Evolutionary conservation across 331 rosid species (phyloP), one percentile per base, ranked within the genome.

Genomic region (Stylosanthes scabra): DNA sequence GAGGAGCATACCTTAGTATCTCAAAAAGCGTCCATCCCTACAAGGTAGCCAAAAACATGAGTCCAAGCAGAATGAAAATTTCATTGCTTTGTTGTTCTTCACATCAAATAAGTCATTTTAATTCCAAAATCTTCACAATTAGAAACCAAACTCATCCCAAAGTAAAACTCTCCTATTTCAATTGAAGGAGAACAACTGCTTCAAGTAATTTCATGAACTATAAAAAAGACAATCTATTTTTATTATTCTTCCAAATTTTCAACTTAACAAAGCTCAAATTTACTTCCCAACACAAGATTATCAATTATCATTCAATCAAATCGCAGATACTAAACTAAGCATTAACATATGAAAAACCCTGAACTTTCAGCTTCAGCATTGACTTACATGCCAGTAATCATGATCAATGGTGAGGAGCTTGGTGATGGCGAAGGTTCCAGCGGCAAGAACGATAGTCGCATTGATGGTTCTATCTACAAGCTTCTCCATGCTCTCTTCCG

Each of bases 11-110:
- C 81, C 96, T 80, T 66, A 94, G 45, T 57, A 94, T 91, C 91
- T 94, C 99, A 82, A 7, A 94, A 28, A 94, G 47, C 4, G 99
- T 94, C 99, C 99, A 94, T 72, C 99, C 99, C 99, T 94, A 54
- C 34, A 73, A 45, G n/a, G 15, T 7, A 60, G 44, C 15, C 39
- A 68, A 46, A 77, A 74, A 50, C 64, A 54, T 11, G 37, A 77
- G 68, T 72, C 74, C 28, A 10, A 44, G 9, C 66, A 58, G 20
- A 68, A 54, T 20, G 25, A 72, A 72, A 31, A 31, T 3, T 3
- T 31, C 6, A 34, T 34, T 60, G 13, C 66, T 13, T 61, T 61
- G 37, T 15, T 61, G 14, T 37, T 59, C 37, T 1, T n/a, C 5
- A 34, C 25, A 37, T 14, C 47, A n/a, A 61, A 61, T 2, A 11